Base-by-base conservation (phyloP, 768 basidiomycete species). In the Sporobolomyces pararoseus region DNA sequence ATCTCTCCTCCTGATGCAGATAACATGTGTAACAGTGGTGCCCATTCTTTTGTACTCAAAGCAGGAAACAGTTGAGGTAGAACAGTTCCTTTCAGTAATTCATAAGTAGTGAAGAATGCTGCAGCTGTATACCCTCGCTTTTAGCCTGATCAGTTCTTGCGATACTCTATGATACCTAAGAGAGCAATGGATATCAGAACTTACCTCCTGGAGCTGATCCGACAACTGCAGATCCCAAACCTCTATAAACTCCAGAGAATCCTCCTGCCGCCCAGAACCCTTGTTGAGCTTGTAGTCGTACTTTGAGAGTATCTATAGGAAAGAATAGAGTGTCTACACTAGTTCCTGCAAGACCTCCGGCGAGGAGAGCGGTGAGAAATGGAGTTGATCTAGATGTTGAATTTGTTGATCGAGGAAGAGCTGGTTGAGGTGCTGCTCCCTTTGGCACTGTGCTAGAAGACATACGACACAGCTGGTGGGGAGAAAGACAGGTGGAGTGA, bases 301-400 rank as follows among this genome's bases (percentile, higher is more conserved):
- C 98, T 81, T 99, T 99, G 78, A 98, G 80, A 1, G 95, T 96
- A 81, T 99, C 95, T 66, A 99, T 86, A 2, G 95, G 95, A 79
- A 92, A 99, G 82, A 99, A 94, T 27, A 96, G 84, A 52, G 97
- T 84, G 81, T 99, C 95, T 23, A 97, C 95, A 3, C 91, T 84
- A 12, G 91, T 89, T 32, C 95, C 95, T 37, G 96, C 91, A n/a
- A 88, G 79, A 27, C 89, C 94, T 31, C 95, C 92, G 50, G 90
- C 88, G 89, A 92, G 44, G 23, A 55, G 54, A 23, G 64, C 55
- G 37, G 61, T 39, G 5, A 34, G 9, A 63, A 74, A 74, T 4
- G 65, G 53, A 7, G 69, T 58, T 57, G 55, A 57, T 37, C 35
- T 37, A 23, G 10, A 10, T 13, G 21, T 37, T 19, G 55, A 57